A percentile compares a stretch with the other conserved stretches of the same genome.
These are phyloP conservation scores for Solanum ahanhuiri DNA, from an alignment of 257 asterid genomes.

Conservation along the genomic window DNA sequence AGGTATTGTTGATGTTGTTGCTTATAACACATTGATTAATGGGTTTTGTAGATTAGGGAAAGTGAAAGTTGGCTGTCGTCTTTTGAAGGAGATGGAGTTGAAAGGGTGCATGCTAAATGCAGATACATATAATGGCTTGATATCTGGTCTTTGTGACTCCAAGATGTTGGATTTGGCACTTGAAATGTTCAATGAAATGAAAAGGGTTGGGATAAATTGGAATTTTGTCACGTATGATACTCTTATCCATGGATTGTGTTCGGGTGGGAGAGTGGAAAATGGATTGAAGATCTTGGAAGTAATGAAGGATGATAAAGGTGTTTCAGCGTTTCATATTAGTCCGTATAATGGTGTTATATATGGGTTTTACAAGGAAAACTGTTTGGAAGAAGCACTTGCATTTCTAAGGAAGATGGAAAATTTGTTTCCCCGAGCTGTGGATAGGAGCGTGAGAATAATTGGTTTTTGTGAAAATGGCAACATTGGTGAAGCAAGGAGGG, in stretches of 20 bases:
- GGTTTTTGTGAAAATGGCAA: slow-evolving; percentile 24
- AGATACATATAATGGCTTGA: slow-evolving; percentile 61
- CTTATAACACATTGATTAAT: slow-evolving; percentile 60
- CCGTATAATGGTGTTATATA: slow-evolving; percentile 73
- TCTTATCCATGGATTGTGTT: slow-evolving; percentile 57
- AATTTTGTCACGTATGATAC: slow-evolving; percentile 45
- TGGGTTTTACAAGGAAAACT: slow-evolving; percentile 52
- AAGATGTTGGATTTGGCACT: slow-evolving; percentile 54
- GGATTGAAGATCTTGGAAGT: slow-evolving; percentile 62
- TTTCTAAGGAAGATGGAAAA: slow-evolving; percentile 42
- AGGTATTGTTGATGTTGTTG: slow-evolving; percentile 52
- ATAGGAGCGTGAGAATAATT: slow-evolving; percentile 32
- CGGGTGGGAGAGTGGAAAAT: slow-evolving; percentile 36
- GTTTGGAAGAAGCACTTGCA: slow-evolving; percentile 33
- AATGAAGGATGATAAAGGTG: slow-evolving; percentile 34
- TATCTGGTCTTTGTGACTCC: slow-evolving; percentile 53
- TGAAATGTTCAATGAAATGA: slow-evolving; percentile 80
- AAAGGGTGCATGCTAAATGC: slow-evolving; percentile 72
- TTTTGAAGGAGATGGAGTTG: slow-evolving; percentile 71
- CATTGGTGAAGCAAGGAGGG: slow-evolving; percentile 30
- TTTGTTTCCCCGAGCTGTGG: slow-evolving; percentile 53
- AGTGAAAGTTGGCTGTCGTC: slow-evolving; percentile 36
- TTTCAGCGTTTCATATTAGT: slow-evolving; percentile 19
- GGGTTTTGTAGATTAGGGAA: slow-evolving; percentile 64
- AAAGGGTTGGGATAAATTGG: slow-evolving; percentile 48